Evolutionary conservation across 352 stramenopile genomes (phyloP).

Genomic region (Phytopythium delawarense): DNA sequence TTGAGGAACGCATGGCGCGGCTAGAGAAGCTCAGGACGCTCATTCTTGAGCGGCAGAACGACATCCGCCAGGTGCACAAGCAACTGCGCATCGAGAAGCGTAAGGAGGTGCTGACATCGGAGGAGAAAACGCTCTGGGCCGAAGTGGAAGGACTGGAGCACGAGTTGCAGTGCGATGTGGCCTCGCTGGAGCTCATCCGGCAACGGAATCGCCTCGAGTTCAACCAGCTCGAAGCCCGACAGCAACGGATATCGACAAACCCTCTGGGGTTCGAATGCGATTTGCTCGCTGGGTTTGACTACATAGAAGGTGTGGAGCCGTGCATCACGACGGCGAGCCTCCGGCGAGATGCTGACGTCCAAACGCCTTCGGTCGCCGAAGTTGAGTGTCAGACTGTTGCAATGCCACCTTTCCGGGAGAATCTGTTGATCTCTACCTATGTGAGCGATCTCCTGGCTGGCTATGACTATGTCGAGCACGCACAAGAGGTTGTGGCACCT

Average conservation of each 20-base stretch:
- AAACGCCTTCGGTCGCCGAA: neutral
- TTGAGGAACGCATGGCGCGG: conserved; percentile 51
- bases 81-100: conserved; percentile 47
- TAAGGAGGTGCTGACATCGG: conserved; percentile 32
- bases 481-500: neutral
- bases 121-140: conserved; percentile 40
- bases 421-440: neutral
- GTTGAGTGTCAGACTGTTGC: conserved; percentile 3
- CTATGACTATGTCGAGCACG: conserved; percentile 3
- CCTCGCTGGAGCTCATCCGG: conserved; percentile 27
- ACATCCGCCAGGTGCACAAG: conserved; percentile 37
- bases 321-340: neutral
- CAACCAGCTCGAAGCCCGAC: conserved; percentile 32
- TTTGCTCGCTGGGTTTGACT: conserved; percentile 30
- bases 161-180: conserved; percentile 32
- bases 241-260: conserved; percentile 9
- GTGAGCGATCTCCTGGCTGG: neutral
- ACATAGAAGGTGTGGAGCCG: conserved; percentile 19
- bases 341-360: conserved; percentile 4
- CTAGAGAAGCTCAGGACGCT: conserved; percentile 39
- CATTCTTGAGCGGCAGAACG: conserved; percentile 39
- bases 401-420: neutral
- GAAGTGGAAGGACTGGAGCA: conserved; percentile 46
- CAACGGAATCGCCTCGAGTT: conserved; percentile 52
- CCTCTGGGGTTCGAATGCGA: conserved; percentile 6